phyloP scores from a whole-genome alignment of 2,329 filamentous ascomycete genomes.

The Penicillium sp. region DNA sequence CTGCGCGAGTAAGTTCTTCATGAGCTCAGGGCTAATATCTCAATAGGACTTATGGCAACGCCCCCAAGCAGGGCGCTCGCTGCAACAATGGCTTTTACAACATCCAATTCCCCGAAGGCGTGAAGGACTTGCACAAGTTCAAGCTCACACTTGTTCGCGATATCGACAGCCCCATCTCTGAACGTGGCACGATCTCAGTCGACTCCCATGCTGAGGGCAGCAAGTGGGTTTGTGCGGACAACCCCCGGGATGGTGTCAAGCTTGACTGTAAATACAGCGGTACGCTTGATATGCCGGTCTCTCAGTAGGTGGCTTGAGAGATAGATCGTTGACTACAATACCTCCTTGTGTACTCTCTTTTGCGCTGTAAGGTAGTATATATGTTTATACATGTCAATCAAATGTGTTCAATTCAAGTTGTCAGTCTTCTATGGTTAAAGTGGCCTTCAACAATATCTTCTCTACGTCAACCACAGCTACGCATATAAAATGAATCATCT shows the following conservation, averaged over 20 bases:
- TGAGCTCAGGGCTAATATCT: background rate
- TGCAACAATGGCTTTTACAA: conserved; percentile 32
- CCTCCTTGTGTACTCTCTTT: too few species aligned
- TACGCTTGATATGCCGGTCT: conserved; percentile 15
- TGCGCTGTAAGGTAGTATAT: too few species aligned
- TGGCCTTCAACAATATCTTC: too few species aligned
- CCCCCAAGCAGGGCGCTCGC: conserved; percentile 22
- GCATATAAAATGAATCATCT: too few species aligned
- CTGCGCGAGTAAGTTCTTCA: too few species aligned
- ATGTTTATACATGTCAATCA: too few species aligned
- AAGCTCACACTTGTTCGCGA: conserved; percentile 19
- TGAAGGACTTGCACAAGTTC: conserved; percentile 22
- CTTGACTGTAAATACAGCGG: conserved; percentile 23
- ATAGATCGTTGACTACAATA: too few species aligned
- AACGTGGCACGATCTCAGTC: conserved; percentile 22
- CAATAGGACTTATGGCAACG: conserved; percentile 21
- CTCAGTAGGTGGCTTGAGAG: background rate
- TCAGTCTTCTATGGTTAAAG: too few species aligned
- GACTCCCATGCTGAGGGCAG: conserved; percentile 16
- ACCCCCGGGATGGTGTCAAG: conserved; percentile 10
- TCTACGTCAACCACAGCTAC: too few species aligned
- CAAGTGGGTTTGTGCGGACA: conserved; percentile 24
- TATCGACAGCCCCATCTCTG: conserved; percentile 22
- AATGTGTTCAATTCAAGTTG: too few species aligned
- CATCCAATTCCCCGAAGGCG: conserved; percentile 27